Conservation (phyloP, 257 asterid genomes). For the Capsicum baccatum region DNA sequence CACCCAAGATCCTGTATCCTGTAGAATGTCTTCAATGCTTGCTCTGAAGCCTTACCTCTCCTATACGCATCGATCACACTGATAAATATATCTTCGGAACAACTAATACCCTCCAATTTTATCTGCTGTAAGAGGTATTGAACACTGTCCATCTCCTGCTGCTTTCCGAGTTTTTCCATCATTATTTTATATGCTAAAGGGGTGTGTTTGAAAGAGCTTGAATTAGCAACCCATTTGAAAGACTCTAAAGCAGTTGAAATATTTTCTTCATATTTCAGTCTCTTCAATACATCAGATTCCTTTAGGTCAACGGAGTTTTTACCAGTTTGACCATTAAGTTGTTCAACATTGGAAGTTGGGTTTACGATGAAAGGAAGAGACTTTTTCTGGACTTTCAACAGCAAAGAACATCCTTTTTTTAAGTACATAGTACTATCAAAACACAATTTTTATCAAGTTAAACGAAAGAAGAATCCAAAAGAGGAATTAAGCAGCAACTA, state of each 20-base stretch:
- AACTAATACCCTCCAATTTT: constrained; percentile 68
- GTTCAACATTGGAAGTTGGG: constrained; percentile 39
- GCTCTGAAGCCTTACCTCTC: constrained; percentile 59
- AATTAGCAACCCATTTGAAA: constrained; percentile 65
- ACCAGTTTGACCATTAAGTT: constrained; percentile 28
- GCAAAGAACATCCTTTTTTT: constrained; percentile 71
- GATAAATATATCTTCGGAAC: constrained; percentile 71
- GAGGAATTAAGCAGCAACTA: neutral
- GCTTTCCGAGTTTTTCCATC: constrained; percentile 70
- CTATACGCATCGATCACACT: constrained; percentile 66
- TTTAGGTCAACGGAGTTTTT: constrained; percentile 42
- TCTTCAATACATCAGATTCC: constrained; percentile 67
- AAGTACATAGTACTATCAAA: constrained; percentile 48
- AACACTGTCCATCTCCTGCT: constrained; percentile 68
- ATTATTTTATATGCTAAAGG: constrained; percentile 63
- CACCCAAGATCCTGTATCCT: constrained; percentile 81
- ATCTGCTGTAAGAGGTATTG: constrained; percentile 88
- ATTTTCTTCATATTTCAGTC: constrained; percentile 58
- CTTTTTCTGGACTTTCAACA: constrained; percentile 68
- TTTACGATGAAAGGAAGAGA: constrained; percentile 64
- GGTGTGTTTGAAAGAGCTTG: constrained; percentile 74
- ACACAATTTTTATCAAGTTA: neutral
- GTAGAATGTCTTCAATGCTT: constrained; percentile 75
- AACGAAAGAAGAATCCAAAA: neutral
- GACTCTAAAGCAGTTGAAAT: constrained; percentile 57